A percentile compares a stretch with the other conserved stretches of the same genome.
Conservation (phyloP, 2,329 filamentous ascomycete genomes). For the Clarireedia homoeocarpa region DNA sequence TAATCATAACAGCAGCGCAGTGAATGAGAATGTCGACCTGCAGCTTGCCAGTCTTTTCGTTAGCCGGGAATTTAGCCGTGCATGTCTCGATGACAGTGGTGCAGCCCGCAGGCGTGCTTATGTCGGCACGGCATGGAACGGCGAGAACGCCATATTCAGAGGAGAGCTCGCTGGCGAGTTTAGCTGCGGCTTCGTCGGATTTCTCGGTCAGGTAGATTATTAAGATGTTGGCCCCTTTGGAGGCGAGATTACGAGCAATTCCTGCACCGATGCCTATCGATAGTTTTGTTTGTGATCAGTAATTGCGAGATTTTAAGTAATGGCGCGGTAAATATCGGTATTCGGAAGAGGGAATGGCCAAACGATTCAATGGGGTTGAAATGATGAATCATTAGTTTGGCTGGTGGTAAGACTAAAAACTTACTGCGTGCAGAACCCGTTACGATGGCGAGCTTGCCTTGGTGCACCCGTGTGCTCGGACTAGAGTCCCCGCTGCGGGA, state of each 20-base stretch:
- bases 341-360: too few species aligned
- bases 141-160: slow-evolving; percentile 50
- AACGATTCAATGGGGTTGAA: too few species aligned
- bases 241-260: slow-evolving; percentile 56
- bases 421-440: slow-evolving; percentile 70
- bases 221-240: slow-evolving; percentile 52
- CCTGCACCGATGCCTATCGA: slow-evolving; percentile 59
- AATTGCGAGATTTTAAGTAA: not conserved
- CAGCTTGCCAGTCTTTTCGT: slow-evolving; percentile 40
- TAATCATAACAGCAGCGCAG: slow-evolving; percentile 66
- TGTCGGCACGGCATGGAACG: slow-evolving; percentile 60
- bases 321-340: not conserved
- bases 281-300: not conserved
- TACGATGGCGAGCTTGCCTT: slow-evolving; percentile 68
- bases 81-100: slow-evolving; percentile 48
- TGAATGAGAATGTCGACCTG: slow-evolving; percentile 77
- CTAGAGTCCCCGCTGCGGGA: not conserved
- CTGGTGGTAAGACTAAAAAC: not conserved
- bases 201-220: slow-evolving; percentile 56
- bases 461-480: slow-evolving; percentile 20
- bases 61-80: slow-evolving; percentile 23
- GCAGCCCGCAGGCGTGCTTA: slow-evolving; percentile 53
- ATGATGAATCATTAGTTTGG: too few species aligned
- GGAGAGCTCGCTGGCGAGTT: slow-evolving; percentile 46
- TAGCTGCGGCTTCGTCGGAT: slow-evolving; percentile 42